These are phyloP conservation scores for Saccharum hybrid DNA, from an alignment of 202 grass and related monocot species.

Conservation along the genomic window DNA sequence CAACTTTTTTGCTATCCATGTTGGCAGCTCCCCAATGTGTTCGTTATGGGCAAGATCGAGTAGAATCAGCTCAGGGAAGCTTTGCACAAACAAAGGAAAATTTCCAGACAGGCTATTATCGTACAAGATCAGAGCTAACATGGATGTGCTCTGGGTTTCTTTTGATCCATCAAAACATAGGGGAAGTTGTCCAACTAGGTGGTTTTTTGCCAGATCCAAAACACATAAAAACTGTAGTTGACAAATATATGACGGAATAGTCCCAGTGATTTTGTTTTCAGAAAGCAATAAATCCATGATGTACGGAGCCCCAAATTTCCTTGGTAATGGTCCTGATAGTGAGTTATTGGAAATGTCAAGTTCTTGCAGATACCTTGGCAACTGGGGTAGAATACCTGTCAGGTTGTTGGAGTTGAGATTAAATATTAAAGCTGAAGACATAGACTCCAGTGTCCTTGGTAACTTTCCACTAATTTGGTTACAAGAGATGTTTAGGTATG, in stretches of 20 bases:
- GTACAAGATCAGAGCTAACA: conserved; percentile 31
- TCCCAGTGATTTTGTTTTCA: not conserved
- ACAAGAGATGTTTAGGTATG: conserved; percentile 21
- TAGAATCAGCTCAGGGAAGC: conserved; percentile 38
- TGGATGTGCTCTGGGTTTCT: not conserved
- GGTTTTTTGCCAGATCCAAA: conserved; percentile 53
- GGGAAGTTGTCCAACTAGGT: conserved; percentile 26
- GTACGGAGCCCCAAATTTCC: not conserved
- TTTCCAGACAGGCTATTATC: conserved; percentile 35
- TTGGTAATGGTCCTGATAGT: conserved; percentile 29
- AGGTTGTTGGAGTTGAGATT: conserved; percentile 38
- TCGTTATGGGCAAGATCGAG: conserved; percentile 50
- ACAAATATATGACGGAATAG: conserved; percentile 21
- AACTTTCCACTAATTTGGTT: conserved; percentile 46
- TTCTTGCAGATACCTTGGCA: not conserved
- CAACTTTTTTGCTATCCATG: conserved; percentile 43
- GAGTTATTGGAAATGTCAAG: conserved; percentile 39
- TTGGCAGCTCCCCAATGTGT: conserved; percentile 38
- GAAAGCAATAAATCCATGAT: not conserved
- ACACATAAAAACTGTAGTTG: conserved; percentile 5
- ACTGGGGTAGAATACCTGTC: not conserved
- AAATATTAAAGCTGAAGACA: conserved; percentile 1
- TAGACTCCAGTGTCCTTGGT: conserved; percentile 26
- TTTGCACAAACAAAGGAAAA: conserved; percentile 41
- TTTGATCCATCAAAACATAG: not conserved